phyloP scores from a whole-genome alignment of 495 filamentous ascomycete species.

The Geoglossum glabrum region DNA sequence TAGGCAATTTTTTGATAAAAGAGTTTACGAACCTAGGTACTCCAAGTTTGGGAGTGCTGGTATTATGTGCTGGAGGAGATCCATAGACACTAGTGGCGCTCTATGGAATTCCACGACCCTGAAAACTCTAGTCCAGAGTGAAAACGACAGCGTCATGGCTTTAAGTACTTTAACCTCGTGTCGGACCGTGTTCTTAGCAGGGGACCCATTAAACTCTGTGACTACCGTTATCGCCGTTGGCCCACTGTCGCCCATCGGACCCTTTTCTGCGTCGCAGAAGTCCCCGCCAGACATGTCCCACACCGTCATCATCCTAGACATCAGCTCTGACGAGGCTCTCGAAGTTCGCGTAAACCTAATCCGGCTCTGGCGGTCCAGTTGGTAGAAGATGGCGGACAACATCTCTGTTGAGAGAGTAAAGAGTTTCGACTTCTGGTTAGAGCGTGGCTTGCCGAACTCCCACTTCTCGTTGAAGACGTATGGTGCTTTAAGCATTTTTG shows the following conservation, averaged over 20 bases:
- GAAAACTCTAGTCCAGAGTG: neutral
- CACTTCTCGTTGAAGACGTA: neutral
- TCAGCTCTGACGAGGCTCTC: neutral
- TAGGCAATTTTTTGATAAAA: neutral
- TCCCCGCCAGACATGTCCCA: slow-evolving; percentile 2
- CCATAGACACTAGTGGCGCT: neutral
- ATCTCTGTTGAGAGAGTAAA: neutral
- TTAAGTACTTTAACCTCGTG: neutral
- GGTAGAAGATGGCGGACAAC: neutral
- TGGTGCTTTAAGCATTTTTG: neutral
- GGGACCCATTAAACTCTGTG: neutral
- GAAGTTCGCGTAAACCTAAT: neutral
- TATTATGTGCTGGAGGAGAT: neutral
- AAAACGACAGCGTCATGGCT: neutral
- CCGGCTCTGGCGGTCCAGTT: neutral
- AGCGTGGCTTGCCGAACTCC: neutral
- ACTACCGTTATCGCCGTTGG: neutral
- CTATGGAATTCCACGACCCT: neutral
- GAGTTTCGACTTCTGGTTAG: neutral
- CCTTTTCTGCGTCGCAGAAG: neutral
- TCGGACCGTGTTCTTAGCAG: neutral
- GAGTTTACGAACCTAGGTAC: neutral
- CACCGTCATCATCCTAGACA: neutral
- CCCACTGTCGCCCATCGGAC: neutral
- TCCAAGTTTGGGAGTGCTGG: neutral